These are phyloP conservation scores for Aspergillus clavatus DNA, from an alignment of 2,329 filamentous ascomycete species.

Conservation along the genomic window DNA sequence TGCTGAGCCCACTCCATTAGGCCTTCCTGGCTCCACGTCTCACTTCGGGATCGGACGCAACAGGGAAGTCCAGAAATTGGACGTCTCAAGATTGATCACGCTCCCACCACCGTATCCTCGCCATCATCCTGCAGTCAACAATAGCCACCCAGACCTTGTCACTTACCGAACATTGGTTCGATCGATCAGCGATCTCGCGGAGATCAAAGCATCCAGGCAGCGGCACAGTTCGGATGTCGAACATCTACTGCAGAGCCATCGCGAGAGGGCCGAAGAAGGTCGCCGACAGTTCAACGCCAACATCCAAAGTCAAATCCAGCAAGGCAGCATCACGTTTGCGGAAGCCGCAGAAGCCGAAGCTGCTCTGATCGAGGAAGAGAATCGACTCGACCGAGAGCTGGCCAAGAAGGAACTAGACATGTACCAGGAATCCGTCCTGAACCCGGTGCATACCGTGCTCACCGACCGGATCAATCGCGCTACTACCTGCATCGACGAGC, in stretches of 20 bases:
- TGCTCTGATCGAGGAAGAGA: constrained; percentile 66
- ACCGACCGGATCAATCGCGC: constrained; percentile 69
- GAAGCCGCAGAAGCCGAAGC: constrained; percentile 78
- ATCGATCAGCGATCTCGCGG: constrained; percentile 65
- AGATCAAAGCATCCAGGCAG: constrained; percentile 63
- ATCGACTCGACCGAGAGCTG: constrained; percentile 63
- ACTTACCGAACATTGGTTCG: constrained; percentile 71
- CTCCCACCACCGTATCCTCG: constrained; percentile 90
- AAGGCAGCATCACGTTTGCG: constrained; percentile 73
- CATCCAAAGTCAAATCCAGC: constrained; percentile 71
- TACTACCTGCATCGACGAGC: constrained; percentile 69
- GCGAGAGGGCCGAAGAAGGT: constrained; percentile 52
- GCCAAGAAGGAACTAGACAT: constrained; percentile 76
- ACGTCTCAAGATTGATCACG: constrained; percentile 88
- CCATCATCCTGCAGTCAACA: constrained; percentile 93
- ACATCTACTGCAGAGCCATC: constrained; percentile 50
- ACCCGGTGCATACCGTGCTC: constrained; percentile 75
- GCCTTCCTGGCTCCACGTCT: constrained; percentile 13
- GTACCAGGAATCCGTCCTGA: constrained; percentile 78
- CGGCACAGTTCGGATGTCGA: constrained; percentile 48
- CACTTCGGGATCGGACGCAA: constrained; percentile 14
- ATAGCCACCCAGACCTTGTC: constrained; percentile 85
- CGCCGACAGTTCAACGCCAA: constrained; percentile 65
- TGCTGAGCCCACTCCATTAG: constrained; percentile 31
- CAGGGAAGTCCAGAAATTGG: constrained; percentile 55